Evolutionary conservation across 371 early-diverging fungal genomes (phyloP), one percentile per base, ranked within the genome.

Genomic region (Circinella umbellata): DNA sequence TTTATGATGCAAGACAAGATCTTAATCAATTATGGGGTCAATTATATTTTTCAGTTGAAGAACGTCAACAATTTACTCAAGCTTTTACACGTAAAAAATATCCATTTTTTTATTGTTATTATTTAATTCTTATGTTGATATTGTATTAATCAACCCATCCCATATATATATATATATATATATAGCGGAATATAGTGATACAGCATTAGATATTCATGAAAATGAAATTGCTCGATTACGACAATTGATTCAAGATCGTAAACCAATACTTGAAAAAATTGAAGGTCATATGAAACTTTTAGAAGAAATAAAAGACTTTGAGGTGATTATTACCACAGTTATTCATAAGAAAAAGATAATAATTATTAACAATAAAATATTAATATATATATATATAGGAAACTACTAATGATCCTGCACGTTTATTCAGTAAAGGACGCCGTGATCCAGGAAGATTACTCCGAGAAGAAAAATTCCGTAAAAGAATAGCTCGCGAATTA

Each of bases 391-490:
- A 17, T n/a, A 27, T 51, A n/a, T 49, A 76, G 77, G 71, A 67
- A 38, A 72, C 68, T 8, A 82, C 82, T 17, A 76, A 78, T 14
- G 81, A 84, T 68, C 85, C 85, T 3, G 69, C 77, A 60, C 76
- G 85, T 6, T 65, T 84, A 35, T 82, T 84, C 70, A 73, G 80
- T 20, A 84, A 79, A 61, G 82, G 82, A 0, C 78, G 80, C 35
- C 75, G 82, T 14, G 85, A 82, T 73, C 85, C 85, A 35, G 85
- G 85, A 9, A 76, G 82, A 35, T 61, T 84, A 4, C 64, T 84
- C 37, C 69, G 82, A 1, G 85, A 84, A 49, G 85, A 84, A 54
- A 80, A 80, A 67, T 82, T 82, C 64, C 74, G 85, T 48, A 80
- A 79, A 39, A 74, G 81, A 37, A 76, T 84, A 18, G 66, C 77